Conservation (phyloP, 768 basidiomycete species). For the Kwoniella europaea region DNA sequence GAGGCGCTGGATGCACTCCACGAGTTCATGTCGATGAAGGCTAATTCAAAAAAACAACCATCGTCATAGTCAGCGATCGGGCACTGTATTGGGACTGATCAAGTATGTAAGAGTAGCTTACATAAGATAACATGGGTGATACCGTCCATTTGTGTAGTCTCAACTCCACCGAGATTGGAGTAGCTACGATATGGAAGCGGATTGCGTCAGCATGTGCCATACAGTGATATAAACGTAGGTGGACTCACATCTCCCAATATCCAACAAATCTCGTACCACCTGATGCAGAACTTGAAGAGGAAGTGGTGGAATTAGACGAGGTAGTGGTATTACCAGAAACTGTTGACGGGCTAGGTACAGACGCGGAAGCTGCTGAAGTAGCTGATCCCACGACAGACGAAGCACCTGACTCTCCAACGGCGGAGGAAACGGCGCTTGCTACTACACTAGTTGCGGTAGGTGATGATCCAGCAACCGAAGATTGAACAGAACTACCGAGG, state of each 20-base stretch:
- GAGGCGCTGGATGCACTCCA: neutral
- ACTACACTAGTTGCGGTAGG: neutral
- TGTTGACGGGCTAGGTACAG: neutral
- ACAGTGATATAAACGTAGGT: too few species aligned
- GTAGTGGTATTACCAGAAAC: neutral
- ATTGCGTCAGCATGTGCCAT: neutral
- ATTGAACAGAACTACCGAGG: neutral
- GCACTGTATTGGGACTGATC: neutral
- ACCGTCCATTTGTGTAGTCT: slow-evolving; percentile 24
- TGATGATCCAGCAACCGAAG: neutral
- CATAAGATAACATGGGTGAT: slow-evolving; percentile 40
- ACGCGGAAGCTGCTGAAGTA: neutral
- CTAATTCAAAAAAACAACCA: neutral
- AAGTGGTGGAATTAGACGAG: neutral
- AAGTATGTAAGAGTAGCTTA: slow-evolving; percentile 6
- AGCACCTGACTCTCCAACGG: too few species aligned
- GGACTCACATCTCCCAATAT: slow-evolving; percentile 34
- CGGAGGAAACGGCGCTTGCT: too few species aligned
- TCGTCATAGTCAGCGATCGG: too few species aligned
- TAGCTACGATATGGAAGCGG: slow-evolving; percentile 1
- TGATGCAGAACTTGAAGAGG: neutral
- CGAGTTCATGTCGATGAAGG: slow-evolving; percentile 17
- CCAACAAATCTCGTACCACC: slow-evolving; percentile 25
- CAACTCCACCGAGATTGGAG: slow-evolving; percentile 13
- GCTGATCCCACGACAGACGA: neutral